phyloP scores from a whole-genome alignment of 352 stramenopile genomes.

The Aphanomyces astaci region DNA sequence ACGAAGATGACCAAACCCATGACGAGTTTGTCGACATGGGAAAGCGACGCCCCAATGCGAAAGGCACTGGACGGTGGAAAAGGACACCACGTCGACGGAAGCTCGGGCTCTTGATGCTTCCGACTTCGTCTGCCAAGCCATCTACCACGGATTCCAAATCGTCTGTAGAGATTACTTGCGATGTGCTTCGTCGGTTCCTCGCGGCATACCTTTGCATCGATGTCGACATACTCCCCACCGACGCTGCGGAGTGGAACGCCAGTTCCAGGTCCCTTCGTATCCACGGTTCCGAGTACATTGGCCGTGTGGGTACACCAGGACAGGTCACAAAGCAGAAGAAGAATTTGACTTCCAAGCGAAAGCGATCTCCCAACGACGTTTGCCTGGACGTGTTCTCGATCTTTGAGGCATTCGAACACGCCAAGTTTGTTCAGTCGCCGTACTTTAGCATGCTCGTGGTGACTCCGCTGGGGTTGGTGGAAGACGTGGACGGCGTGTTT shows the following conservation, averaged over 20 bases:
- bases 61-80: neutral
- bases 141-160: no score
- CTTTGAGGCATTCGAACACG: neutral
- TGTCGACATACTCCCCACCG: neutral
- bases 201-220: neutral
- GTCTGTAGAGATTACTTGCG: neutral
- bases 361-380: neutral
- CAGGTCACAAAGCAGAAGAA: neutral
- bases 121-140: neutral
- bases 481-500: neutral
- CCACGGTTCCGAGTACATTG: neutral
- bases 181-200: neutral
- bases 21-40: neutral
- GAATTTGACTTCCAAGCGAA: neutral
- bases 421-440: neutral
- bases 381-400: neutral
- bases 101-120: neutral
- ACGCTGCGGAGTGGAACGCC: neutral
- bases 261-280: neutral
- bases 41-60: neutral
- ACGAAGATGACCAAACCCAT: neutral
- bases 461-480: neutral
- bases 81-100: neutral
- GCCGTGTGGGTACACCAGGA: neutral
- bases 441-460: neutral